phyloP scores from a whole-genome alignment of 371 early-diverging fungal genomes.

The Blakeslea trispora region DNA sequence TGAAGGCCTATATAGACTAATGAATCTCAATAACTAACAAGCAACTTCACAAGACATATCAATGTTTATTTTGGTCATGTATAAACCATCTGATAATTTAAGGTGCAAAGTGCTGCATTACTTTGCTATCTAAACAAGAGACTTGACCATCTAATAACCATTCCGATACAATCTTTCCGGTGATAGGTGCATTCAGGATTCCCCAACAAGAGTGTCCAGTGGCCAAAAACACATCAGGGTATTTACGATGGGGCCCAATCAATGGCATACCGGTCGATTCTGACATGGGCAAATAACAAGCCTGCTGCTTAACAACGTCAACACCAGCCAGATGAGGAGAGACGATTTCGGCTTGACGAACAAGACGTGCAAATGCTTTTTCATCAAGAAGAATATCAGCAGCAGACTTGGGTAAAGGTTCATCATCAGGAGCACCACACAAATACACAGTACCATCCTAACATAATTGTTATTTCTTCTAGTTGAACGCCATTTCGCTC shows the following conservation, averaged over 20 bases:
- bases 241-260: conserved; percentile 57
- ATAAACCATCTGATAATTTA: neutral
- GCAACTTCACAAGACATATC: too few relatives aligned
- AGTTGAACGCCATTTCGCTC: neutral
- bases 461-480: neutral
- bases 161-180: conserved; percentile 69
- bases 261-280: conserved; percentile 52
- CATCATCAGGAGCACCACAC: conserved; percentile 61
- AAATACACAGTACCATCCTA: conserved; percentile 72
- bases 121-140: neutral
- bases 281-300: conserved; percentile 67
- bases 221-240: conserved; percentile 56
- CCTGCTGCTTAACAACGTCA: conserved; percentile 42
- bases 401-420: conserved; percentile 49
- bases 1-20: too few relatives aligned
- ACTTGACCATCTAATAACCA: conserved; percentile 49
- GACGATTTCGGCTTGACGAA: conserved; percentile 33
- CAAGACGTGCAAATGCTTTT: conserved; percentile 26
- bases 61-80: neutral
- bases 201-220: conserved; percentile 78
- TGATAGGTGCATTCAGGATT: conserved; percentile 69
- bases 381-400: conserved; percentile 40
- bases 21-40: too few relatives aligned
- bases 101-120: neutral
- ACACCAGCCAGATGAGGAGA: conserved; percentile 31